These are phyloP conservation scores for Penicillium thymicola DNA, from an alignment of 2,329 filamentous ascomycete species.

Conservation along the genomic window DNA sequence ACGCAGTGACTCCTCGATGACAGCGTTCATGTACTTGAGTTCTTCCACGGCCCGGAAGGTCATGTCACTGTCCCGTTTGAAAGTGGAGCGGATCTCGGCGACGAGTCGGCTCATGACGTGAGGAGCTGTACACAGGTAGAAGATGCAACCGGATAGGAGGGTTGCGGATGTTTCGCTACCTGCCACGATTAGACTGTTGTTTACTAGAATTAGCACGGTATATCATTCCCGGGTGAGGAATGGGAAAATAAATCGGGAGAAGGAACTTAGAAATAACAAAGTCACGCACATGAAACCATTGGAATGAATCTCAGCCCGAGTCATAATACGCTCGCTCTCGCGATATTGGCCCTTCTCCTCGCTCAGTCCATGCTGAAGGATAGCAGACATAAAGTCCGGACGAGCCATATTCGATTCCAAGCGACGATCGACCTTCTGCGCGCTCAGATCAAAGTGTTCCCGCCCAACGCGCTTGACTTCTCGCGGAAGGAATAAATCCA, in stretches of 20 bases:
- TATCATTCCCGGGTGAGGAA: neutral
- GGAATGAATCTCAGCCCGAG: slow-evolving; percentile 23
- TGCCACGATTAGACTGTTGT: slow-evolving; percentile 30
- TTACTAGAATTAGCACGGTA: neutral
- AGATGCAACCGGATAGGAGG: slow-evolving; percentile 37
- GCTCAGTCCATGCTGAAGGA: slow-evolving; percentile 22
- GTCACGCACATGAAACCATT: slow-evolving; percentile 23
- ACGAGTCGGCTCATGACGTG: slow-evolving; percentile 16
- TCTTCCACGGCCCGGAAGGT: slow-evolving; percentile 19
- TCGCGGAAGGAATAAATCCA: slow-evolving; percentile 12
- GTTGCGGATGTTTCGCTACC: slow-evolving; percentile 44
- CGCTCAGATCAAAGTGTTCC: slow-evolving; percentile 22
- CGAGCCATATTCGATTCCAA: slow-evolving; percentile 16
- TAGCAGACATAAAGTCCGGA: slow-evolving; percentile 27
- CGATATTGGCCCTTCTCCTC: slow-evolving; percentile 14
- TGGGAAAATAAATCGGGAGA: too few species aligned
- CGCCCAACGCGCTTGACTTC: slow-evolving; percentile 11
- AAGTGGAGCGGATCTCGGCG: slow-evolving; percentile 25
- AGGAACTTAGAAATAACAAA: too few species aligned
- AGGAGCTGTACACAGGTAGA: slow-evolving; percentile 25
- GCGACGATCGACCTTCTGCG: slow-evolving; percentile 20
- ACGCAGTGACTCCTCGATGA: slow-evolving; percentile 49
- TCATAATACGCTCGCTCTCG: slow-evolving; percentile 20
- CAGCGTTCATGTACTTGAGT: slow-evolving; percentile 46
- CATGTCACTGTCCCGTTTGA: slow-evolving; percentile 31